A percentile compares a stretch with the other conserved stretches of the same genome.
Evolutionary conservation across 2,329 filamentous ascomycete genomes (phyloP).

Genomic region (Alternaria solani): DNA sequence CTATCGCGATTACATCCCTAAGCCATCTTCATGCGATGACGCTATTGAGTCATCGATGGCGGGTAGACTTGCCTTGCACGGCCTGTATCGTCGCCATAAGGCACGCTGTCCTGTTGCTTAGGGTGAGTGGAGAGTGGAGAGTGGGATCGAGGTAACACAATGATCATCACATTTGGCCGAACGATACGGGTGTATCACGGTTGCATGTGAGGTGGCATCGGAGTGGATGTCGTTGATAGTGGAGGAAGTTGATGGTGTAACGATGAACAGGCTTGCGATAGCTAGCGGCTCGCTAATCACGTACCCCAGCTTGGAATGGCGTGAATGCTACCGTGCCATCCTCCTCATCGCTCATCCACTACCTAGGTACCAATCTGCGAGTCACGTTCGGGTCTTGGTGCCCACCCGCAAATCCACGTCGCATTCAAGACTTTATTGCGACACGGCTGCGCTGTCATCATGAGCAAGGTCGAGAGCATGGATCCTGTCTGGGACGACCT

Average conservation of each 20-base stretch:
- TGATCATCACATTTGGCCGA: constrained; percentile 23
- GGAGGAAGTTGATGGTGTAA: constrained; percentile 30
- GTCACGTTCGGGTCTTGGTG: constrained; percentile 46
- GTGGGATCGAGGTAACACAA: constrained; percentile 38
- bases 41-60: constrained; percentile 23
- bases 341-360: constrained; percentile 41
- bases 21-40: constrained; percentile 3
- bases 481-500: constrained; percentile 73
- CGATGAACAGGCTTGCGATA: constrained; percentile 24
- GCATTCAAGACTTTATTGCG: constrained; percentile 25
- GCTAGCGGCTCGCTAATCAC: constrained; percentile 34
- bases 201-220: constrained; percentile 44
- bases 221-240: constrained; percentile 33
- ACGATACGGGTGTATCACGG: constrained; percentile 22
- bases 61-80: constrained; percentile 23
- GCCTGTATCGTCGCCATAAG: constrained; percentile 20
- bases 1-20: constrained; percentile 28
- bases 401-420: constrained; percentile 34
- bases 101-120: constrained; percentile 28
- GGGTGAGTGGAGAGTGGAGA: constrained; percentile 23
- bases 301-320: constrained; percentile 28
- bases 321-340: constrained; percentile 49
- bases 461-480: constrained; percentile 55
- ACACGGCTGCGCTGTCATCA: constrained; percentile 60
- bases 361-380: constrained; percentile 43